These are phyloP conservation scores for Erythrophleum fordii DNA, from an alignment of 306 rosid genomes.

Conservation along the genomic window DNA sequence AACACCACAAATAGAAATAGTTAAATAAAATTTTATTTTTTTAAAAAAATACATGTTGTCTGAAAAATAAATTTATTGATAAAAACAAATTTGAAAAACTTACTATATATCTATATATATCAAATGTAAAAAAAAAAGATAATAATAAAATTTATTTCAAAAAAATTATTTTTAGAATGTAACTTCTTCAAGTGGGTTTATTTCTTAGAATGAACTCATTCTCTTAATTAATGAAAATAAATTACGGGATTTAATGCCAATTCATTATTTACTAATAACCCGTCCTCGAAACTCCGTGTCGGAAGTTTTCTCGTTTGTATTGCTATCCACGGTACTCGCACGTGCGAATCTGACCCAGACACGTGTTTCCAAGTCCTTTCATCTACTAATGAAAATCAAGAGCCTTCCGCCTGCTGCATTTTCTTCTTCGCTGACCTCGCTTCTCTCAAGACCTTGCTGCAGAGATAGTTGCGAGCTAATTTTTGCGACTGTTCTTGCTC, in stretches of 20 bases:
- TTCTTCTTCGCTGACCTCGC: background rate
- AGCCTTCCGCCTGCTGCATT: background rate
- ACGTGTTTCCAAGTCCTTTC: background rate
- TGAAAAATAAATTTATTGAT: too few relatives aligned
- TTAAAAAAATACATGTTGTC: too few relatives aligned
- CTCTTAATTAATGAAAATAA: background rate
- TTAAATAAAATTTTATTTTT: too few relatives aligned
- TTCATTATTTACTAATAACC: background rate
- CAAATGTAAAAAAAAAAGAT: too few relatives aligned
- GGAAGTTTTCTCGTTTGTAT: background rate
- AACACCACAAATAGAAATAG: too few relatives aligned
- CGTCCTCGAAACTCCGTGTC: constrained; percentile 15
- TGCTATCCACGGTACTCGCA: background rate
- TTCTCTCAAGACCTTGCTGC: background rate
- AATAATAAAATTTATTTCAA: too few relatives aligned
- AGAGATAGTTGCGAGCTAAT: background rate
- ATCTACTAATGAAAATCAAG: background rate
- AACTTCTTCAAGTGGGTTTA: background rate
- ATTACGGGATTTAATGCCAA: background rate
- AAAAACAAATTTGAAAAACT: too few relatives aligned
- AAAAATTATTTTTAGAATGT: too few relatives aligned
- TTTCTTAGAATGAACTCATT: background rate
- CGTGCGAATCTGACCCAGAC: constrained; percentile 15
- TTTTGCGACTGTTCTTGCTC: background rate
- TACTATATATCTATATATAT: too few relatives aligned